Base-by-base conservation (phyloP, 2,329 filamentous ascomycete species). In the Ophiostoma sp. region DNA sequence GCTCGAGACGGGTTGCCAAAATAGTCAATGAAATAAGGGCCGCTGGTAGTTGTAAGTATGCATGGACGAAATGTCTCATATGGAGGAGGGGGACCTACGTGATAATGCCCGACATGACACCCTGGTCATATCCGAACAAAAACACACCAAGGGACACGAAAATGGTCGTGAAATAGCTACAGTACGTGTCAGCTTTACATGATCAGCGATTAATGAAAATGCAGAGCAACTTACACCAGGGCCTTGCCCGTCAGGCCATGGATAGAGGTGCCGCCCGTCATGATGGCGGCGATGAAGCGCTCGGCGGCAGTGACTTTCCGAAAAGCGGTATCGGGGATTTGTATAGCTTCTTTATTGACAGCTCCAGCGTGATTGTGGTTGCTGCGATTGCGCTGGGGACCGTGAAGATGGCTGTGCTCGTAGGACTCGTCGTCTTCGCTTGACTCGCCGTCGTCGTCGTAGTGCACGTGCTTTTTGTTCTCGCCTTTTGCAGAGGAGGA, bases 171-270 rank as follows among this genome's bases (percentile, higher is more conserved):
- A 97, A 97, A 77, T 97, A 97, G 72, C 93, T 96, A 75, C 11
- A 75, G 7, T 27, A 5, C 68, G 38, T 3, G 52, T 66, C 36
- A 70, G 55, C 12, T 58, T 11, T 7, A 27, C 8, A 6, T 38
- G 2, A 36, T 2, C 3, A 9, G 38, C 14, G 4, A 42, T 6
- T 16, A 49, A 7, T 2, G 44, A 2, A 7, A 38, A 8, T 8
- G 40, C 2, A 5, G 41, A 18, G 2, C 4, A n/a, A 38, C 69
- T 9, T 70, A 97, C 89, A 99, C 86, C 76, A 99, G 84, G 79
- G 94, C 89, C 83, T 96, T 97, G 81, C 95, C 95, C 75, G 96
- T 96, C 74, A 99, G 86, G 83, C 95, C 95, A 81, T 95, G 91
- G 75, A 92, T 89, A 77, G 90, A 88, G 76, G 85, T 85, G 72